Evolutionary conservation across 345 rosid genomes (phyloP), one percentile per base, ranked within the genome.

Genomic region (Trapa incisa): DNA sequence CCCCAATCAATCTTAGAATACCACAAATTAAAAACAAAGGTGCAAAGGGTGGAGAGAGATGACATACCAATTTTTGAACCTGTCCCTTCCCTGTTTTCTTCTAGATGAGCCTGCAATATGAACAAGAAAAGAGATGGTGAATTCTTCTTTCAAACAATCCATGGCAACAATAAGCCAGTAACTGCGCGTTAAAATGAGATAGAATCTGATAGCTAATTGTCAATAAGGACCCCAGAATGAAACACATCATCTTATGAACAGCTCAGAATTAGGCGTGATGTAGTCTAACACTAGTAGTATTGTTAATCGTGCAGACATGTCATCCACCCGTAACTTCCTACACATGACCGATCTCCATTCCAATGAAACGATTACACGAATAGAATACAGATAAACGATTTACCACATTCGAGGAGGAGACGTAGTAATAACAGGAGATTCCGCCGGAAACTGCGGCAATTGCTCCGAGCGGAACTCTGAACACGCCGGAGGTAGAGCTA

Each of bases 361-460:
- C 63, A 72, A 37, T 48, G 64, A 57, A 67, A 57, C 8, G 35
- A 42, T 29, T 47, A 61, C 29, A 29, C 4, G 65, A 67, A 50
- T n/a, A 52, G 72, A 13, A 2, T 68, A 62, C 12, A 38, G 72
- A 52, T 69, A 32, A 57, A 54, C 60, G 41, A 68, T 74, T 71
- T 78, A 92, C 96, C 89, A 86, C 68, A 73, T 82, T 78, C 38
- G 83, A 81, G 10, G 85, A 86, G 71, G 89, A 77, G 39, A 71
- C 68, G 74, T 70, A 75, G 83, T 79, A 89, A 72, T 80, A 75
- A 68, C 74, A 85, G 36, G 96, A 84, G 78, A 88, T 70, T 74
- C 98, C 98, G 13, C 88, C 96, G 72, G 97, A 86, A 65, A 82
- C 80, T 2, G 96, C 96, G 0, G 94, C 94, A 75, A 87, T 76